phyloP scores from a whole-genome alignment of 441 rosid species.

The Croton laevigatus region DNA sequence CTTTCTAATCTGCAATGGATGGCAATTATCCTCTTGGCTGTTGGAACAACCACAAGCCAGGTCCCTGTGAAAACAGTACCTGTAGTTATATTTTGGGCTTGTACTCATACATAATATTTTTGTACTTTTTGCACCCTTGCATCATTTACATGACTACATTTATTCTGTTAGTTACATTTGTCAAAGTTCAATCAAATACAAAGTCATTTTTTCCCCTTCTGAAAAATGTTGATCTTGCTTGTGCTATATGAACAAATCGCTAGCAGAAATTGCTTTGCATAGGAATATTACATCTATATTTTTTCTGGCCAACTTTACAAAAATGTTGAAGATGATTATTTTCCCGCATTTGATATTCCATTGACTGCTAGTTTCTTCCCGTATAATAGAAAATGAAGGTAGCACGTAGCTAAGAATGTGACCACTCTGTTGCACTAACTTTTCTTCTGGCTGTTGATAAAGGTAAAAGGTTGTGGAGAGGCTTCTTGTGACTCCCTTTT shows the following conservation, averaged over 20 bases:
- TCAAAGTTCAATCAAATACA: too few species aligned
- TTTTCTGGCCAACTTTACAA: too few species aligned
- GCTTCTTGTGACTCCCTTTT: constrained; percentile 69
- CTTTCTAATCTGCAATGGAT: constrained; percentile 75
- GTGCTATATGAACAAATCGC: neutral
- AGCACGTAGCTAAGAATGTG: neutral
- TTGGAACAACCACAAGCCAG: constrained; percentile 92
- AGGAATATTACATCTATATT: too few species aligned
- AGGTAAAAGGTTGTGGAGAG: constrained; percentile 28
- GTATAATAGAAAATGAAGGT: neutral
- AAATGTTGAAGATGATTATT: neutral
- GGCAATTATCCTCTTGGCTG: constrained; percentile 71
- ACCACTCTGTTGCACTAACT: neutral
- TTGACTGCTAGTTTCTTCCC: neutral
- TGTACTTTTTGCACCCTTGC: neutral
- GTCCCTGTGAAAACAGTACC: constrained; percentile 11
- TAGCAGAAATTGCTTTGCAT: too few species aligned
- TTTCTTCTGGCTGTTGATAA: neutral
- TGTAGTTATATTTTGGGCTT: neutral
- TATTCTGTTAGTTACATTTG: neutral
- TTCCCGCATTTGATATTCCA: neutral
- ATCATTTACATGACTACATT: neutral
- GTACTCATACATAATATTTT: neutral
- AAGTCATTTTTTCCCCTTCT: neutral
- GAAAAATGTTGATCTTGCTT: neutral